Evolutionary conservation across 257 asterid genomes (phyloP).

Genomic region (Ligustrum vulgare): DNA sequence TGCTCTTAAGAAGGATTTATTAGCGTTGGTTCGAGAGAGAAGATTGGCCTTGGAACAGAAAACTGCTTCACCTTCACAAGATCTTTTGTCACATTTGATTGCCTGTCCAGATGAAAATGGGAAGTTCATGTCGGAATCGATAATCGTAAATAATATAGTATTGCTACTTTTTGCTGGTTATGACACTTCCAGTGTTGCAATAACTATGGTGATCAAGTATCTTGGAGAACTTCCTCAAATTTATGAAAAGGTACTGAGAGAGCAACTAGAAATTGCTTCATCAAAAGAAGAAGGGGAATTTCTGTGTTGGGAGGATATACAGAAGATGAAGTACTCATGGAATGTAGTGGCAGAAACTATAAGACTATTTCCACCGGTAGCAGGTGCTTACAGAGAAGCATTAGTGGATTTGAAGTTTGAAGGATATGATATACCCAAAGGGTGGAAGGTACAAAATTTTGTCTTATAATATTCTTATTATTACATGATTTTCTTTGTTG

Average conservation of each 20-base stretch:
- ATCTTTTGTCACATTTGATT: slow-evolving; percentile 74
- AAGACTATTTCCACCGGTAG: slow-evolving; percentile 57
- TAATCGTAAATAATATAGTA: slow-evolving; percentile 63
- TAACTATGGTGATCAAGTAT: slow-evolving; percentile 53
- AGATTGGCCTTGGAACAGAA: slow-evolving; percentile 45
- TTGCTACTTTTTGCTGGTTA: slow-evolving; percentile 76
- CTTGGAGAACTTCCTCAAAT: slow-evolving; percentile 62
- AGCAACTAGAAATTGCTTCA: slow-evolving; percentile 58
- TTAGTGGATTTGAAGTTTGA: slow-evolving; percentile 49
- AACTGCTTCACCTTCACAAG: slow-evolving; percentile 45
- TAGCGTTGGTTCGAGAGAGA: slow-evolving; percentile 48
- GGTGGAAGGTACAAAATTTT: slow-evolving; percentile 64
- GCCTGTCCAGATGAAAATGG: slow-evolving; percentile 58
- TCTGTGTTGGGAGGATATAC: slow-evolving; percentile 75
- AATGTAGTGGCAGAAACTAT: slow-evolving; percentile 55
- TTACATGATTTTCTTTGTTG: neutral
- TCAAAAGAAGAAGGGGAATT: slow-evolving; percentile 43
- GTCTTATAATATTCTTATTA: neutral
- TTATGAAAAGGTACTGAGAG: slow-evolving; percentile 57
- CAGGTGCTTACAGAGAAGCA: slow-evolving; percentile 67
- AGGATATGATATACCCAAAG: slow-evolving; percentile 74
- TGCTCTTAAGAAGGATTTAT: slow-evolving; percentile 44
- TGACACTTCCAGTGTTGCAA: slow-evolving; percentile 65
- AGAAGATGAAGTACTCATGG: slow-evolving; percentile 88
- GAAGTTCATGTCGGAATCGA: slow-evolving; percentile 55